Evolutionary conservation across 331 rosid genomes (phyloP).

Genomic region (Ulmus americana): DNA sequence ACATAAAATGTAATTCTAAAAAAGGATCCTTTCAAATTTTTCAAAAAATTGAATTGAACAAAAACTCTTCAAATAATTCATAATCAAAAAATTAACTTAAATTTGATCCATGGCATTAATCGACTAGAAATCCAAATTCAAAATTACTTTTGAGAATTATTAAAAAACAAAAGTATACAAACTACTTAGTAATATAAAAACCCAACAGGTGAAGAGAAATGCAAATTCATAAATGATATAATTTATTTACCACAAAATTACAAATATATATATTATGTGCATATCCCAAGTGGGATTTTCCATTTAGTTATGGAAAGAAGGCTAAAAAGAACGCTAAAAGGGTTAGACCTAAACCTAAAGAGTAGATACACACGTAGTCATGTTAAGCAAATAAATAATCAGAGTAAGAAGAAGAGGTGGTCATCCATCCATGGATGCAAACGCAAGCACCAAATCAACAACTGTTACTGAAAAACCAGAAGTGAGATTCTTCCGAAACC

Average conservation of each 20-base stretch:
- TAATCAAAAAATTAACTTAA: no score
- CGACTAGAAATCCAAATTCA: no score
- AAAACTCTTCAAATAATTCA: no score
- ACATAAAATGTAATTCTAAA: no score
- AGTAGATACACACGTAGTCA: slow-evolving; percentile 16
- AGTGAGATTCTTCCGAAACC: neutral
- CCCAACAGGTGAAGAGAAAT: no score
- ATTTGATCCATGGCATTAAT: no score
- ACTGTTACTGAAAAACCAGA: neutral
- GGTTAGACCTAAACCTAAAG: slow-evolving; percentile 38
- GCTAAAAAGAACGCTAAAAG: slow-evolving; percentile 10
- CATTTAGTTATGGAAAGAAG: slow-evolving; percentile 14
- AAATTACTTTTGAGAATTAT: no score
- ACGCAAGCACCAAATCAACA: no score
- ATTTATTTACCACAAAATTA: slow-evolving; percentile 36
- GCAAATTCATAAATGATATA: neutral
- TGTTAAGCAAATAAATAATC: slow-evolving; percentile 20
- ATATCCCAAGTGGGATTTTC: slow-evolving; percentile 19
- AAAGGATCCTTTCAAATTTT: no score
- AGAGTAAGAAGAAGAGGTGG: neutral
- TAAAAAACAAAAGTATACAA: no score
- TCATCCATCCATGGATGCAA: slow-evolving; percentile 7
- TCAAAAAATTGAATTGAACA: no score
- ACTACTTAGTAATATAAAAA: no score
- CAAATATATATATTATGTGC: slow-evolving; percentile 31